Conservation (phyloP, 2,329 filamentous ascomycete species). For the Saccharata proteae region DNA sequence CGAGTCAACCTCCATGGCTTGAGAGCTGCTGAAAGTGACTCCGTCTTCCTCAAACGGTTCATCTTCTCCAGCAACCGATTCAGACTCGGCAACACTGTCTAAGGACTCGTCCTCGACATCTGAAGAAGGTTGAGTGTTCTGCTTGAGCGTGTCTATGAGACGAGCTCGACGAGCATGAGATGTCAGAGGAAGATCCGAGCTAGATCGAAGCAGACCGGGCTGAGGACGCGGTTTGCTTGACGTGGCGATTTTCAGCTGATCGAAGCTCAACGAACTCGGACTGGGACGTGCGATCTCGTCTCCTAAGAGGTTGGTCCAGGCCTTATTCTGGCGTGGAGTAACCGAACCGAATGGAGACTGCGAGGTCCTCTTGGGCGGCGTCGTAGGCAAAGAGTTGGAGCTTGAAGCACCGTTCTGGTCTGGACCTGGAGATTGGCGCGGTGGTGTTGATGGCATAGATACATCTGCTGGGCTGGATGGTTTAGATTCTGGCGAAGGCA, state of each 20-base stretch:
- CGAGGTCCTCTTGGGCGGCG: constrained; percentile 6
- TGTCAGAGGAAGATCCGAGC: constrained; percentile 3
- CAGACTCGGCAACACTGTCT: too few relatives aligned
- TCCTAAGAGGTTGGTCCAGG: constrained; percentile 22
- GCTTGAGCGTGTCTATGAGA: constrained; percentile 15
- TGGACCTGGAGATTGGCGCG: not conserved
- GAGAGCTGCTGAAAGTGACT: not conserved
- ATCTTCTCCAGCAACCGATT: constrained; percentile 3
- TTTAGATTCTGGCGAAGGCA: constrained; percentile 14
- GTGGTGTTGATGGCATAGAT: not conserved
- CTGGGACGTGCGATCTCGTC: constrained; percentile 16
- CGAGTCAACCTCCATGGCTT: not conserved
- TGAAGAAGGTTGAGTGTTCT: constrained; percentile 2
- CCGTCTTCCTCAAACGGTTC: not conserved
- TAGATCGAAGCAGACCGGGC: constrained; percentile 4
- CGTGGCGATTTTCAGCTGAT: constrained; percentile 17
- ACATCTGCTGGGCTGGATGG: constrained; percentile 7
- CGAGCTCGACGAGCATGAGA: constrained; percentile 2
- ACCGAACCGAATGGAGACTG: constrained; percentile 16
- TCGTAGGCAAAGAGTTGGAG: constrained; percentile 3
- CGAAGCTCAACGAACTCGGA: constrained; percentile 20
- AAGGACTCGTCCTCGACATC: constrained; percentile 12
- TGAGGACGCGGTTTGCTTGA: not conserved
- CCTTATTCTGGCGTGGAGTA: constrained; percentile 23
- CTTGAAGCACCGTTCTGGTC: constrained; percentile 2